A percentile compares a stretch with the other conserved stretches of the same genome.
Conservation (phyloP, 257 asterid genomes). For the Jacaranda copaia region DNA sequence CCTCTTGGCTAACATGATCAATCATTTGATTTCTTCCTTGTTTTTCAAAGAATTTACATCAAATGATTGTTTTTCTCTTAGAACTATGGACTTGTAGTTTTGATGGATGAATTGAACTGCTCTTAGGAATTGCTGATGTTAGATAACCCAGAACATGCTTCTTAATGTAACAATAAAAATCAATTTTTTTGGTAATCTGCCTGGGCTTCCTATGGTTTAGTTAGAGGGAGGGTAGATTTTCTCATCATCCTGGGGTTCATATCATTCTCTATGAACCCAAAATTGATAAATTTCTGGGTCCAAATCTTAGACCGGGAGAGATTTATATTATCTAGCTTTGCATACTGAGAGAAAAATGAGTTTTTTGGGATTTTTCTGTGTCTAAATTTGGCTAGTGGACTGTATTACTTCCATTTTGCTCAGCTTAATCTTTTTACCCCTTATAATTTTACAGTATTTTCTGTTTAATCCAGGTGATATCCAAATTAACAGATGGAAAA, state of each 20-base stretch:
- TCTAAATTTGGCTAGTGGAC: conserved; percentile 4
- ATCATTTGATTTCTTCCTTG: conserved; percentile 31
- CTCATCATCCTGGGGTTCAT: too few species aligned
- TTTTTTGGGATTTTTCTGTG: not conserved
- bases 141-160: too few species aligned
- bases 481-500: conserved; percentile 83
- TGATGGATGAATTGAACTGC: too few species aligned
- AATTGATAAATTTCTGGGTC: not conserved
- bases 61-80: not conserved
- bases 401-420: too few species aligned
- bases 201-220: too few species aligned
- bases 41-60: not conserved
- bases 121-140: too few species aligned
- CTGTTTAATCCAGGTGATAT: conserved; percentile 62
- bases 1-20: conserved; percentile 13
- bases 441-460: conserved; percentile 3
- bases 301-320: not conserved
- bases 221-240: too few species aligned
- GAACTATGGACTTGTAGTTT: too few species aligned
- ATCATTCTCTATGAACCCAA: not conserved
- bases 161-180: too few species aligned
- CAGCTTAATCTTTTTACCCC: too few species aligned
- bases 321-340: conserved; percentile 19
- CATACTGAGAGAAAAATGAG: not conserved
- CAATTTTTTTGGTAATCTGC: too few species aligned